A percentile compares a stretch with the other conserved stretches of the same genome.
Evolutionary conservation across 148 eudicot genomes (phyloP).

Genomic region (Bassia scoparia): DNA sequence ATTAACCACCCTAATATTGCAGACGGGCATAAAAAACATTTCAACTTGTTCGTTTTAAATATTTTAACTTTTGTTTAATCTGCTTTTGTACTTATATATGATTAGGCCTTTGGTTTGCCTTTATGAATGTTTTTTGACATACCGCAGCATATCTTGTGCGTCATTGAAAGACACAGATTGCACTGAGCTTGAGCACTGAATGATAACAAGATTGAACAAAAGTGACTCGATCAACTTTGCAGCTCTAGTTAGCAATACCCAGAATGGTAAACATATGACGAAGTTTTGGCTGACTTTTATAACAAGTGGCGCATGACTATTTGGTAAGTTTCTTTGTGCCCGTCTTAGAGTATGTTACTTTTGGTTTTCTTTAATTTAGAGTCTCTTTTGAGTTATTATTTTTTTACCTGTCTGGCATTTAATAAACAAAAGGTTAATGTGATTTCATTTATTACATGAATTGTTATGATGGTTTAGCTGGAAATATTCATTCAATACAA

Average conservation of each 20-base stretch:
- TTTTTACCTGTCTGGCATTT: no score
- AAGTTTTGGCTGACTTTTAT: slow-evolving; percentile 83
- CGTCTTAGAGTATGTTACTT: not conserved
- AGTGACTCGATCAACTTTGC: slow-evolving; percentile 91
- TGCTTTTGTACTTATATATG: not conserved
- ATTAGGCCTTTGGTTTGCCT: not conserved
- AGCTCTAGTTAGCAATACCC: slow-evolving; percentile 77
- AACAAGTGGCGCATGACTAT: slow-evolving; percentile 80
- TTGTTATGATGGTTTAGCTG: no score
- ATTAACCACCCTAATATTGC: slow-evolving; percentile 74
- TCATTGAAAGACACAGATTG: slow-evolving; percentile 62
- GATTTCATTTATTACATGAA: no score
- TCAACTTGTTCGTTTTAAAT: slow-evolving; percentile 55
- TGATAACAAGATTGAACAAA: slow-evolving; percentile 80
- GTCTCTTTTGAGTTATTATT: no score
- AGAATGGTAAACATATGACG: slow-evolving; percentile 66
- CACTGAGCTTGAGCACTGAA: slow-evolving; percentile 67
- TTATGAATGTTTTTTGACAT: slow-evolving; percentile 13
- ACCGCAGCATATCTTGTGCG: slow-evolving; percentile 71
- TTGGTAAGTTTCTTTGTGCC: slow-evolving; percentile 42
- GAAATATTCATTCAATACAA: no score
- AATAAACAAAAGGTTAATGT: no score
- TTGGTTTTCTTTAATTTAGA: not conserved
- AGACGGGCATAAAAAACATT: slow-evolving; percentile 83
- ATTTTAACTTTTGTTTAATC: not conserved